Evolutionary conservation across 495 filamentous ascomycete species (phyloP), one percentile per base, ranked within the genome.

Genomic region (Talaromyces thailandensis): DNA sequence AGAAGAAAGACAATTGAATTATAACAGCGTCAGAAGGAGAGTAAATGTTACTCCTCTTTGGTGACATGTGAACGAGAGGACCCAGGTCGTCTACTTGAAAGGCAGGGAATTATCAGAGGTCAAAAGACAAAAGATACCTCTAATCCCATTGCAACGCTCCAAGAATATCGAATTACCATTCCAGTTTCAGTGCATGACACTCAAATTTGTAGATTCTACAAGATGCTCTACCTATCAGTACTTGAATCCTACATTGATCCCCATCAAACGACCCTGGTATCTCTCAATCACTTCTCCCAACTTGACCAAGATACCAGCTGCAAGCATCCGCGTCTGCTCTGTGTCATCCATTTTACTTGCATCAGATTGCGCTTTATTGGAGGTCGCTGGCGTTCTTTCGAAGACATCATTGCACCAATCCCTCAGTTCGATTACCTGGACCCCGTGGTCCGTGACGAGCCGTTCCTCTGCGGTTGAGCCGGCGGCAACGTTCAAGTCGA

Each of bases 231-330:
- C 16, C 3, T 21, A 21, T 64, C 63, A 80, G 64, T 80, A 80
- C 52, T 66, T 71, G 73, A 77, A 84, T 62, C 69, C 81, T 62
- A 64, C 75, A 70, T 74, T 80, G 61, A 75, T 78, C 60, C 74
- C 82, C 82, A 77, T 82, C 73, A 75, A 70, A 66, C 68, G 73
- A 53, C 85, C 80, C 74, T 91, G 87, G 71, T 89, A 94, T 72
- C 86, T 87, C 70, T 96, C 89, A 48, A 93, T 85, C 32, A 89
- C 83, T 74, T 96, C 92, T 40, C 84, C 82, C 60, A 89, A 73
- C 66, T 86, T 87, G 23, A 96, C 83, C 74, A 97, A 74, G 50
- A 96, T 85, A 1, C 88, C 92, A 2, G 94, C 94, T 26, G 92
- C 88, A 66, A 98, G 16, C 6, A 74, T 75, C 26, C 80, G 67